Evolutionary conservation across 1,284 basidiomycete species (phyloP), one percentile per base, ranked within the genome.

Genomic region (Amylostereum areolatum): DNA sequence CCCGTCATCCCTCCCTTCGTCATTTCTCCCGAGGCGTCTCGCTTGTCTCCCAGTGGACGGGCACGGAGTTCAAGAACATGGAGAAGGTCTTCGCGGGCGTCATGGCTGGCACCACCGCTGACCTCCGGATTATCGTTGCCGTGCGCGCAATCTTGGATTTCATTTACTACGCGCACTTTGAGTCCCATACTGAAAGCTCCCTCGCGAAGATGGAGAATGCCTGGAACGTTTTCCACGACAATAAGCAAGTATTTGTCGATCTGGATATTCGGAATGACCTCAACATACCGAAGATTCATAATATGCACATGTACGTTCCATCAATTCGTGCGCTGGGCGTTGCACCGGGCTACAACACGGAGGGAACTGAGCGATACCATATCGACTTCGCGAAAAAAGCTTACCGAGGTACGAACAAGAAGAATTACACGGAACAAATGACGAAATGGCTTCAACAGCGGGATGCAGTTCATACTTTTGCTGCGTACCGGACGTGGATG

Each of bases 281-380:
- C 52, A 59, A 62, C 41, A 61, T 67, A 3, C 60, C 62, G 1
- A 67, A 67, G 45, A 25, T 66, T 3, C 65, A 67, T 40, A 54
- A 54, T 3, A 50, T 61, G 1, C n/a, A 43, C 0, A 61, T 61
- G 47, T 64, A 64, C 32, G 29, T 46, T 3, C 28, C 24, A 0
- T 53, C 52, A 0, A 65, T 65, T 34, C 46, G 49, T 1, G 35
- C 45, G 1, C 49, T 58, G 1, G 63, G 63, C 9, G 55, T 55
- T 1, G 49, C 54, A 0, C 59, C 59, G 47, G 56, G 56, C 1
- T 62, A 55, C 55, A 63, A 53, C 42, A 64, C 60, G 0, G 61
- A 62, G 43, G 25, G 30, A 3, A 40, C 62, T 0, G 63, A 64
- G 45, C 53, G 60, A 2, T 52, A 63, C 2, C 62, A 63, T 49